Base-by-base conservation (phyloP, 2,329 filamentous ascomycete genomes). In the Canariomyces notabilis region DNA sequence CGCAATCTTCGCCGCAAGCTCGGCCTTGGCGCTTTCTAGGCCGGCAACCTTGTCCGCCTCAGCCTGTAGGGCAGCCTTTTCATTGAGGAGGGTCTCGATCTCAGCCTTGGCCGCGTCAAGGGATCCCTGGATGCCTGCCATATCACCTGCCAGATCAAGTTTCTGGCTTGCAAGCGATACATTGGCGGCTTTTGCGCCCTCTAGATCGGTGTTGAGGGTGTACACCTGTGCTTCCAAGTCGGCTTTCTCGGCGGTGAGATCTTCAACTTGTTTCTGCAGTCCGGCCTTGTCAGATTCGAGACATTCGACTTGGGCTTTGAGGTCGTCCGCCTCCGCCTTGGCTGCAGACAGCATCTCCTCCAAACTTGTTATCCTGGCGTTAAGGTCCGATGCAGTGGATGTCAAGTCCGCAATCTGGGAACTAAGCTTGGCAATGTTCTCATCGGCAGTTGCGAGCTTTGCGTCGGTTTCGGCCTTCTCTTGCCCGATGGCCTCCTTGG, bases 341-440 rank as follows among this genome's bases (percentile, higher is more conserved):
- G 55, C 47, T 22, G 53, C 34, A 2, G 52, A 35, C 9, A 60
- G 59, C 35, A 61, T 54, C 33, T 53, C 46, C 39, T 59, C 57
- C 14, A 65, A 53, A 26, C 50, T 50, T 20, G 55, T 44, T 18
- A 65, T 52, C 44, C 58, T 58, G 34, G 49, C 43, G n/a, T 38
- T 42, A 43, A 58, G 56, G 11, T 52, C 55, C 2, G 55, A 41
- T 7, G 40, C 36, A 4, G 47, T 54, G n/a, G 51, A 48, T 50
- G 64, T 61, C 26, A 67, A 54, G 19, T 48, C 52, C 15, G 56
- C 54, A 31, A 66, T 55, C 40, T 56, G 60, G 7, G 52, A 44
- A 32, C 55, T 54, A 20, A 67, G 64, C 6, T 44, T 44, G 36
- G 51, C 44, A 16, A 62, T 64, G 38, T 64, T 58, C 14, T 43